Evolutionary conservation across 2,329 filamentous ascomycete species (phyloP).

Genomic region (Fusarium begoniae): DNA sequence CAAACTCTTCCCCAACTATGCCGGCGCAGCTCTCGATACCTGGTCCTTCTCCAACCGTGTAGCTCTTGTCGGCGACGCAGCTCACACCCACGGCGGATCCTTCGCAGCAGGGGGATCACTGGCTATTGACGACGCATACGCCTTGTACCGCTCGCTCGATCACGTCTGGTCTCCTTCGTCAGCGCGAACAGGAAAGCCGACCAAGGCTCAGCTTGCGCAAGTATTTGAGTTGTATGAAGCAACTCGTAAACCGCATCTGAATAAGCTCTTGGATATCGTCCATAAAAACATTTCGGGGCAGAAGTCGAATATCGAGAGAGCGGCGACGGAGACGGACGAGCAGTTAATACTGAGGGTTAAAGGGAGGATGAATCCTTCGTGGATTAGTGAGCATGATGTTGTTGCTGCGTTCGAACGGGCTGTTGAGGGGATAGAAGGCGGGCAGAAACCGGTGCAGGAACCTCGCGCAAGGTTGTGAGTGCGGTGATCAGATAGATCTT

Average conservation of each 20-base stretch:
- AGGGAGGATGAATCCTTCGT: conserved; percentile 50
- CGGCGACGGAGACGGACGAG: conserved; percentile 48
- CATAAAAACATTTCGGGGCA: conserved; percentile 20
- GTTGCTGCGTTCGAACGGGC: conserved; percentile 45
- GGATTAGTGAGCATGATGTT: conserved; percentile 60
- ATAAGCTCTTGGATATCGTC: conserved; percentile 36
- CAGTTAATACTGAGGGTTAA: conserved; percentile 48
- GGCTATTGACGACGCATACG: conserved; percentile 53
- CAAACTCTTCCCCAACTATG: conserved; percentile 49
- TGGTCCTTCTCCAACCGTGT: conserved; percentile 53
- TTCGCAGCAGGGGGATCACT: conserved; percentile 53
- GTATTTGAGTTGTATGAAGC: conserved; percentile 53
- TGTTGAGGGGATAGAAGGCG: neutral
- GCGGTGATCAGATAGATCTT: neutral
- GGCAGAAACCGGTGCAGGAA: neutral
- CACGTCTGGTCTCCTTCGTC: conserved; percentile 45
- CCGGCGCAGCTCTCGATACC: conserved; percentile 50
- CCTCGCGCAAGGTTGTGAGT: neutral
- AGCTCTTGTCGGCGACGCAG: conserved; percentile 51
- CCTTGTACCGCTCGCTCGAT: conserved; percentile 49
- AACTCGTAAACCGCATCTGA: conserved; percentile 55
- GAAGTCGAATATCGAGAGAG: conserved; percentile 19
- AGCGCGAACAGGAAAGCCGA: conserved; percentile 5
- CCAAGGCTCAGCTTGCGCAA: conserved; percentile 32
- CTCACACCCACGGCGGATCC: conserved; percentile 53